Evolutionary conservation across 768 basidiomycete species (phyloP).

Genomic region (Strobilomyces dryophilus): DNA sequence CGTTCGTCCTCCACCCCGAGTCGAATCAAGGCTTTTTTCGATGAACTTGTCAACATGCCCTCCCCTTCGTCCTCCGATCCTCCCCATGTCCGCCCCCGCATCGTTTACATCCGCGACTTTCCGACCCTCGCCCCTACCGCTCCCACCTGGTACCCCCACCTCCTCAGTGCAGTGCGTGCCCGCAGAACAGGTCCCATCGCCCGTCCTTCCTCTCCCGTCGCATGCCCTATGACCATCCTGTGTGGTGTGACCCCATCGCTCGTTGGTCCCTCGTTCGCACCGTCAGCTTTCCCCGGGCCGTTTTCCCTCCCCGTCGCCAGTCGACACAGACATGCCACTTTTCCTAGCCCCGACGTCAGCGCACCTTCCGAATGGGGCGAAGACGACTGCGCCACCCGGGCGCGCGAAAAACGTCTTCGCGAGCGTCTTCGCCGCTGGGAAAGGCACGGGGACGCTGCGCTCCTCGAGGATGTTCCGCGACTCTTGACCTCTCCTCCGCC

Average conservation of each 20-base stretch:
- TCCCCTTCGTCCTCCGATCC: constrained; percentile 27
- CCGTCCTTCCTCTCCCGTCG: constrained; percentile 54
- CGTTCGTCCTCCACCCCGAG: constrained; percentile 46
- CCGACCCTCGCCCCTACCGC: constrained; percentile 69
- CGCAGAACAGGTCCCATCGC: constrained; percentile 65
- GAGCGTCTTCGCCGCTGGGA: constrained; percentile 76
- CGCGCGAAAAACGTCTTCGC: constrained; percentile 67
- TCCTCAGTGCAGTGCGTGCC: constrained; percentile 74
- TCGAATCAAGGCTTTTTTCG: constrained; percentile 69
- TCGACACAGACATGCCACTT: constrained; percentile 25
- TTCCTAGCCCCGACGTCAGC: constrained; percentile 28
- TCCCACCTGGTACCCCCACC: constrained; percentile 73
- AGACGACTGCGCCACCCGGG: constrained; percentile 58
- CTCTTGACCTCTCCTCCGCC: constrained; percentile 35
- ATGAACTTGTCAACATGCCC: constrained; percentile 67
- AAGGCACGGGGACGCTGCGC: constrained; percentile 45
- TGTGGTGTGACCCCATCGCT: constrained; percentile 84
- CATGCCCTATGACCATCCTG: constrained; percentile 75
- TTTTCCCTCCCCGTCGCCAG: constrained; percentile 8
- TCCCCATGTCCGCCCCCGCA: constrained; percentile 47
- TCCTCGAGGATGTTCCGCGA: constrained; percentile 63
- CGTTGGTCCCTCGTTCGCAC: constrained; percentile 38
- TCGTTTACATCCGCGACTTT: constrained; percentile 84
- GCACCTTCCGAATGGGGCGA: constrained; percentile 54
- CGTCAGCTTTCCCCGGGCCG: constrained; percentile 7